These are phyloP conservation scores for Priceomyces fermenticarens DNA, from an alignment of 805 yeast genomes.

Conservation along the genomic window DNA sequence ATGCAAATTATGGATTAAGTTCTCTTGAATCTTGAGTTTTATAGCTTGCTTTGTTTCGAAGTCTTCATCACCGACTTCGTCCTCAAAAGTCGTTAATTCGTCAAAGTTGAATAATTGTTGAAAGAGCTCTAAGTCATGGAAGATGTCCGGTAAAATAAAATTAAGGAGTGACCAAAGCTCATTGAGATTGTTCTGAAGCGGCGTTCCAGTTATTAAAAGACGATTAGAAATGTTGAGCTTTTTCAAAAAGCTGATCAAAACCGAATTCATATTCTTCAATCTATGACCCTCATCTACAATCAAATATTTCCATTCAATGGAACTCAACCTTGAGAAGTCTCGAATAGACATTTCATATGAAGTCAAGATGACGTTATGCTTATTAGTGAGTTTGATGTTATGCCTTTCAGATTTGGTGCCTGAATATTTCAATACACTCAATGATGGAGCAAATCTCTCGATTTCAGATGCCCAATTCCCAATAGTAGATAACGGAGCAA, in stretches of 20 bases:
- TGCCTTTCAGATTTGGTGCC: slow-evolving; percentile 62
- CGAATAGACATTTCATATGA: slow-evolving; percentile 78
- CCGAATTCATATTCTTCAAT: slow-evolving; percentile 78
- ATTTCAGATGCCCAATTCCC: slow-evolving; percentile 84
- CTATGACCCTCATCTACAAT: slow-evolving; percentile 97
- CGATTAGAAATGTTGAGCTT: slow-evolving; percentile 66
- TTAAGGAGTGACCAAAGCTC: slow-evolving; percentile 92
- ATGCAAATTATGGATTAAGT: slow-evolving; percentile 73
- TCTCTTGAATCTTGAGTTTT: slow-evolving; percentile 48
- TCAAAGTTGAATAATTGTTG: slow-evolving; percentile 93
- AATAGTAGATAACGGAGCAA: slow-evolving; percentile 81
- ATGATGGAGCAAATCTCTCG: slow-evolving; percentile 64
- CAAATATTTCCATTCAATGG: slow-evolving; percentile 70
- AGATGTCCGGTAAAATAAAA: slow-evolving; percentile 88
- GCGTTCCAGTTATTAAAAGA: slow-evolving; percentile 90
- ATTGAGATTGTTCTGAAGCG: slow-evolving; percentile 83
- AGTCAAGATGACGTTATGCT: slow-evolving; percentile 61
- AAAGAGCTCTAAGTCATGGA: slow-evolving; percentile 83
- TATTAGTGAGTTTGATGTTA: slow-evolving; percentile 29
- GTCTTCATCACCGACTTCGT: slow-evolving; percentile 20
- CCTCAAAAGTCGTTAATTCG: slow-evolving; percentile 42
- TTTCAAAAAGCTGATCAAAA: slow-evolving; percentile 69
- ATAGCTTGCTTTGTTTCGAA: slow-evolving; percentile 49
- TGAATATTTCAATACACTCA: slow-evolving; percentile 60
- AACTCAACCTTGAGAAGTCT: slow-evolving; percentile 57